Evolutionary conservation across 2,329 filamentous ascomycete genomes (phyloP), one percentile per base, ranked within the genome.

Genomic region (Calcarisporium arbuscula): DNA sequence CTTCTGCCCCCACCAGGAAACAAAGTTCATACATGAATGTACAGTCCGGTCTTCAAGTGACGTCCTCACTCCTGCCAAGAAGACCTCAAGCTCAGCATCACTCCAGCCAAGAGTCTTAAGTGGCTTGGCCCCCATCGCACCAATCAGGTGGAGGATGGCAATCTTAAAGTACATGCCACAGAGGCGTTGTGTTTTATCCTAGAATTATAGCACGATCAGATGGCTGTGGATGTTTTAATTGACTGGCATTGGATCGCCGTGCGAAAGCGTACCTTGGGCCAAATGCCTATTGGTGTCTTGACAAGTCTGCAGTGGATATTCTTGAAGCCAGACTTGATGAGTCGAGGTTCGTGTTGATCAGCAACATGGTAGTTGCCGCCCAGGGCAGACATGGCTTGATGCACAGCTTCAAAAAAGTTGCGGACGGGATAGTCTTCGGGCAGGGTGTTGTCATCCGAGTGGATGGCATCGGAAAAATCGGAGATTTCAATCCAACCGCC

Each of bases 401-500:
- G 33, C 15, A 39, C 42, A 14, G 42, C 30, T 7, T 37, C 22
- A 30, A 43, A 40, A 12, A 41, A 37, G 11, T 23, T 21, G 5
- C 34, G 34, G 27, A 44, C 38, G 7, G 44, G 32, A 22, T 45
- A 39, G 22, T 45, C 37, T 8, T 34, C 34, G n/a, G 34, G 12
- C 45, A 48, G 45, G 9, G 56, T 57, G 23, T 46, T 55, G 35
- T 60, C 57, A 42, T 64, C 60, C 40, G 56, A 61, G 19, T 49
- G 47, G 11, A 60, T 47, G 15, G 41, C 45, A 26, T 48, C 50
- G 32, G 58, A 52, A 20, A 60, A 46, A 23, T 66, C 63, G 25
- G 62, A 56, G 12, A 64, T 50, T 45, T 69, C 64, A 17, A 68
- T 48, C 55, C 62, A 65, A 29, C 64, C 65, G 27, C 66, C 65